Conservation (phyloP, 352 stramenopile species). For the Phytophthora meadii region DNA sequence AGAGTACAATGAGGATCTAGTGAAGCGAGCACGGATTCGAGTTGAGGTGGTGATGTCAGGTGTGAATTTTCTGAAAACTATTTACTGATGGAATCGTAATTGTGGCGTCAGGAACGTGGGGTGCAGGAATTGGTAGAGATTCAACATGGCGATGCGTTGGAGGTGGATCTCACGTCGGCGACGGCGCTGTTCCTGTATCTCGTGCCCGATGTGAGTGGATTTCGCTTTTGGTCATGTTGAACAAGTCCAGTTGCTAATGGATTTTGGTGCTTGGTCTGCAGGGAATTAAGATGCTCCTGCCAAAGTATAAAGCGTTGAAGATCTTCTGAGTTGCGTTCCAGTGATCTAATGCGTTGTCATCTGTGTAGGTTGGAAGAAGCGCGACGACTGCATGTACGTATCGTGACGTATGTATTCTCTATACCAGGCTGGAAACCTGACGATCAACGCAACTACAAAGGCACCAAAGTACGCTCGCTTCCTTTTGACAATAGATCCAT, state of each 20-base stretch:
- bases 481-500: neutral
- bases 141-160: slow-evolving; percentile 64
- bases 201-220: slow-evolving; percentile 62
- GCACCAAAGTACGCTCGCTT: slow-evolving; percentile 71
- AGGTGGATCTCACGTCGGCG: slow-evolving; percentile 62
- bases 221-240: slow-evolving; percentile 12
- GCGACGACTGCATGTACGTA: slow-evolving; percentile 57
- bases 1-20: slow-evolving; percentile 77
- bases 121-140: slow-evolving; percentile 61
- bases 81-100: slow-evolving; percentile 10
- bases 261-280: slow-evolving; percentile 17
- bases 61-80: neutral
- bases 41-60: slow-evolving; percentile 44
- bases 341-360: slow-evolving; percentile 2
- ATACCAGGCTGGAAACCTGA: slow-evolving; percentile 72
- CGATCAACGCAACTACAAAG: slow-evolving; percentile 78
- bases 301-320: slow-evolving; percentile 49
- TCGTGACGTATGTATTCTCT: slow-evolving; percentile 87
- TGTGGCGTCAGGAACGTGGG: slow-evolving; percentile 43
- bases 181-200: slow-evolving; percentile 87
- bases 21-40: slow-evolving; percentile 49
- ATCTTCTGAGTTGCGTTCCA: neutral
- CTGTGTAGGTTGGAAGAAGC: slow-evolving; percentile 71
- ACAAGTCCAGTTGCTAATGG: slow-evolving; percentile 11
- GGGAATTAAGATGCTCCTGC: slow-evolving; percentile 76